Base-by-base conservation (phyloP, 169 alveolate species). In the Cryptosporidium meleagridis region DNA sequence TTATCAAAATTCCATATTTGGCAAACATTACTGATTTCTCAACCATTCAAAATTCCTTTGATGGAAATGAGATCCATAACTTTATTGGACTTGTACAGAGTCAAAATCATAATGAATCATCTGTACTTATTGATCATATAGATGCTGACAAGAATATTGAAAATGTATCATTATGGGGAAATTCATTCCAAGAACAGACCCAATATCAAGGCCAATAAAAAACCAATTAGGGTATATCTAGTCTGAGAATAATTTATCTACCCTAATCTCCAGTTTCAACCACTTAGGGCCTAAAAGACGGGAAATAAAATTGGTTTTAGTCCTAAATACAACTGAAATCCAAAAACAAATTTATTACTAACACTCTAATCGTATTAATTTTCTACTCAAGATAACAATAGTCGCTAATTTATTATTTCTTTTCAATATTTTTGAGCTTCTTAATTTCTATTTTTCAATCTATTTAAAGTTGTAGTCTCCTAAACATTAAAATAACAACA, bases 401-500 rank as follows among this genome's bases (percentile, higher is more conserved):
- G 55, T 14, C 21, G 5, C 5, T 48, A 48, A 48, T 48, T 16
- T 4, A 12, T 48, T 21, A 48, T 48, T 48, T 48, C 21, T 48
- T 48, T 14, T 48, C 12, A 41, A 39, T 41, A 3, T 48, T 14
- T 1, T 0, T 48, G n/a, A 16, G 21, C 14, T 44, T 48, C 1
- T 21, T 48, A 14, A 48, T 48, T 16, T 48, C 55, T 45, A 45
- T 45, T 0, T 45, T 48, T 16, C 55, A 3, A 48, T 48, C 55
- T 29, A 18, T 29, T 53, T 45, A 80, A 21, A 80, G 70, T 62
- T 80, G 89, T 9, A 80, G 31, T 45, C 75, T 80, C 45, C 89
- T 59, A 59, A 80, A 80, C 89, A 80, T 80, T 18, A 80, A 39
- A 6, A 80, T 48, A n/a, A 80, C 89, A 26, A 80, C 41, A 44